These are phyloP conservation scores for Glycyrrhiza uralensis DNA, from an alignment of 306 rosid species.

Conservation along the genomic window DNA sequence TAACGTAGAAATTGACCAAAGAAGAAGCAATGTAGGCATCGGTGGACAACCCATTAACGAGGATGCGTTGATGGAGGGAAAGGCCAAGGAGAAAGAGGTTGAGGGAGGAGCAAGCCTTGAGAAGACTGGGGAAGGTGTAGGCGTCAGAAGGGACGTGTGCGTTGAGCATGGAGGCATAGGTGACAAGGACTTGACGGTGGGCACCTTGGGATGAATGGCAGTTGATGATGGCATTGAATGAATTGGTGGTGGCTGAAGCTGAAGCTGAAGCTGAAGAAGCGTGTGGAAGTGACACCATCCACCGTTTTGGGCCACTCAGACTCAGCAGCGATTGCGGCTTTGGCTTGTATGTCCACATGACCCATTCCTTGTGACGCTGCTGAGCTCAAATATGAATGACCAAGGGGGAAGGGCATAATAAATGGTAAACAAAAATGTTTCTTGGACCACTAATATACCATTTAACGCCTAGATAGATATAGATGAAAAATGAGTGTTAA, in stretches of 20 bases:
- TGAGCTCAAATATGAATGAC: background rate
- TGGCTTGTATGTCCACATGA: constrained; percentile 39
- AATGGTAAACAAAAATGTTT: no score
- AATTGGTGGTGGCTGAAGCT: constrained; percentile 25
- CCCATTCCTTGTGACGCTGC: constrained; percentile 17
- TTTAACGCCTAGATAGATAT: no score
- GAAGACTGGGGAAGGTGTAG: constrained; percentile 63
- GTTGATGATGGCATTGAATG: constrained; percentile 60
- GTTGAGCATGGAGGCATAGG: constrained; percentile 54
- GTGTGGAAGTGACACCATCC: background rate
- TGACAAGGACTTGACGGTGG: constrained; percentile 49
- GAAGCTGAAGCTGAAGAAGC: background rate
- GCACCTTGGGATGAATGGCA: constrained; percentile 55
- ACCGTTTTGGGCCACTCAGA: constrained; percentile 27
- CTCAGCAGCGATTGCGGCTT: constrained; percentile 27
- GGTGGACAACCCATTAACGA: constrained; percentile 46
- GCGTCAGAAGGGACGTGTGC: constrained; percentile 53
- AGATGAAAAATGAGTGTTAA: no score
- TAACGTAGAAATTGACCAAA: constrained; percentile 52
- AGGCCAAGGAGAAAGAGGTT: constrained; percentile 40
- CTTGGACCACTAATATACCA: no score
- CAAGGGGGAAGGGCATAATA: no score
- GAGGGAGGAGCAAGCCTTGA: constrained; percentile 69
- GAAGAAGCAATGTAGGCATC: constrained; percentile 66
- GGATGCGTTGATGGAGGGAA: constrained; percentile 48